These are phyloP conservation scores for Gynandropsis gynandra DNA, from an alignment of 345 rosid species.

Conservation along the genomic window DNA sequence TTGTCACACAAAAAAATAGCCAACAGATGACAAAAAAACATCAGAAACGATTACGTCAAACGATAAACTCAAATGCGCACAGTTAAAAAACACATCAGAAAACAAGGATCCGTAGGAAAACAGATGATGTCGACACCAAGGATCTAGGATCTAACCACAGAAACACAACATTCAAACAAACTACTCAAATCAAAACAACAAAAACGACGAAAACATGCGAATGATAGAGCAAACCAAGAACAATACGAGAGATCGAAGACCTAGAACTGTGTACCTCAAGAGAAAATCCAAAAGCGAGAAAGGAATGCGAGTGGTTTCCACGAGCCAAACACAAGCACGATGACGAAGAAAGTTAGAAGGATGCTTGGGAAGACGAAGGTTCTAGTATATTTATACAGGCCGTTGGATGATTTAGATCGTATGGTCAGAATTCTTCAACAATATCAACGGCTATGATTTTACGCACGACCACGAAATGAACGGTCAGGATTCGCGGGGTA, in stretches of 20 bases:
- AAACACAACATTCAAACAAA: neutral
- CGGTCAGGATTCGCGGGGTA: slow-evolving; percentile 17
- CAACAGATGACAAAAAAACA: no score
- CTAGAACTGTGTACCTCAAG: slow-evolving; percentile 13
- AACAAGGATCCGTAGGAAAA: no score
- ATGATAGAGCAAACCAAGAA: neutral
- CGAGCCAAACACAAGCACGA: slow-evolving; percentile 46
- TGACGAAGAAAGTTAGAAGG: slow-evolving; percentile 14
- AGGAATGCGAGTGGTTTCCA: slow-evolving; percentile 25
- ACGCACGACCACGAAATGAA: slow-evolving; percentile 1
- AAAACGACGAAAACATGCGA: slow-evolving; percentile 1
- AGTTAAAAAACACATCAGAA: no score
- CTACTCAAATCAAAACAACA: neutral
- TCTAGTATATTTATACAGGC: slow-evolving; percentile 35
- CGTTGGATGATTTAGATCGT: slow-evolving; percentile 39
- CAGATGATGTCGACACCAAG: neutral
- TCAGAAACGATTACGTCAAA: no score
- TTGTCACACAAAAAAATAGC: no score
- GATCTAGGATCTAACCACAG: neutral
- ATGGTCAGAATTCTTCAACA: slow-evolving; percentile 22
- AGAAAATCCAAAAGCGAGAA: neutral
- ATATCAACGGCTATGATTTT: slow-evolving; percentile 25
- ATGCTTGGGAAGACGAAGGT: slow-evolving; percentile 30
- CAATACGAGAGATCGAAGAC: slow-evolving; percentile 1
- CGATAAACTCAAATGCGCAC: no score